Evolutionary conservation across 208 protist genomes (phyloP), one percentile per base, ranked within the genome.

Genomic region (Trypanosoma scelopori): DNA sequence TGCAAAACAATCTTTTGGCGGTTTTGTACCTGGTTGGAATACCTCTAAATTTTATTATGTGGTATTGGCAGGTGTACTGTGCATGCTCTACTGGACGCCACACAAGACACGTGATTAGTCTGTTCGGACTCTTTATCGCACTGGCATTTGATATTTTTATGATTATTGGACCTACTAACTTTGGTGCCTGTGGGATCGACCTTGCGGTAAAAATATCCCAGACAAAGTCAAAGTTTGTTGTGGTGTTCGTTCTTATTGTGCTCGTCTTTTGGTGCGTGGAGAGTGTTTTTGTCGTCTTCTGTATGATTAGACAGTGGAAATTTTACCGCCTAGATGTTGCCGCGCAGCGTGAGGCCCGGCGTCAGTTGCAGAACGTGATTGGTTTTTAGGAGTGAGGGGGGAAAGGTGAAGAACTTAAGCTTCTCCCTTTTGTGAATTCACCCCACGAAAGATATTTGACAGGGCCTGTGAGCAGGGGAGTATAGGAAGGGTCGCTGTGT

Each of bases 251-350:
- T 20, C 69, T 71, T 12, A 66, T 92, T 13, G 74, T 92, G 58
- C 64, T 83, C 39, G 56, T 59, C 35, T 56, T 92, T 13, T 92
- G 86, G 83, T 50, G 41, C 6, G 41, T 51, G 11, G 69, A 92
- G 58, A 74, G 67, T 30, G 43, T 63, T 28, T 81, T 87, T 35
- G 73, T 77, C 13, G 65, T 55, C 35, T 92, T 72, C 50, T 74
- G 83, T 63, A 56, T 89, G 25, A 20, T 69, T 30, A 74, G 69
- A 53, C 56, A 74, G n/a, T 92, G 82, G 55, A 79, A 78, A 12
- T 87, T 72, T 57, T 92, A 92, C 48, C 82, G 86, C 37, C 57
- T 67, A 18, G 86, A 92, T 68, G 65, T 92, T 30, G 76, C 65
- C 12, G 77, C 75, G 12, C 80, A 83, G 23, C 74, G 77, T n/a